A percentile compares a stretch with the other conserved stretches of the same genome.
Conservation (phyloP, 805 yeast genomes). For the Myxozyma kluyveri region DNA sequence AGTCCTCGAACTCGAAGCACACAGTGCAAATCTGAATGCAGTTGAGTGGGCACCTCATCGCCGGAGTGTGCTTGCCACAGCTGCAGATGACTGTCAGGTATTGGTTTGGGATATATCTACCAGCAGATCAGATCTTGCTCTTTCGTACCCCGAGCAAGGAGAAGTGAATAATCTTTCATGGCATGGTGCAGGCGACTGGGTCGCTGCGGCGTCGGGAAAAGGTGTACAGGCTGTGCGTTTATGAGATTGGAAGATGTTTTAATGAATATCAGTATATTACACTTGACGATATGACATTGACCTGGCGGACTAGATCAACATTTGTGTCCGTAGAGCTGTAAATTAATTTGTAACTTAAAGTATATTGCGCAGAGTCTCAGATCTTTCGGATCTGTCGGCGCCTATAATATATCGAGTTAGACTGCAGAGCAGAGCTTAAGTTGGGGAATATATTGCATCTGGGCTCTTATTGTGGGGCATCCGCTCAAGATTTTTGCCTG, state of each 20-base stretch:
- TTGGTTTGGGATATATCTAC: slow-evolving; percentile 55
- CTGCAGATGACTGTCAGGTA: slow-evolving; percentile 62
- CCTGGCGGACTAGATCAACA: too few relatives aligned
- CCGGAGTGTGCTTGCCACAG: slow-evolving; percentile 65
- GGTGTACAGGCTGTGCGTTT: slow-evolving; percentile 58
- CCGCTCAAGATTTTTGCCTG: too few relatives aligned
- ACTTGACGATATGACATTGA: not conserved
- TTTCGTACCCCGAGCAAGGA: slow-evolving; percentile 57
- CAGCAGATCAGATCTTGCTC: slow-evolving; percentile 30
- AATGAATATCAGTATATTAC: not conserved
- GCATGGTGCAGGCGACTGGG: slow-evolving; percentile 73
- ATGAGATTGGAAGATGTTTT: not conserved
- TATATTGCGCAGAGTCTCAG: too few relatives aligned
- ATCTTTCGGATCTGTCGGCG: too few relatives aligned
- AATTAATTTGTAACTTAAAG: too few relatives aligned
- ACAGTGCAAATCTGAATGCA: slow-evolving; percentile 63
- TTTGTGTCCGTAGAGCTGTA: too few relatives aligned
- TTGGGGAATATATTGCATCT: too few relatives aligned
- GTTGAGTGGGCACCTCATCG: slow-evolving; percentile 76
- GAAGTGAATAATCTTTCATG: slow-evolving; percentile 80
- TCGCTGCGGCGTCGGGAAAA: slow-evolving; percentile 69
- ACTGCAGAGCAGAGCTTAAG: too few relatives aligned
- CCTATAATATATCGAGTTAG: too few relatives aligned
- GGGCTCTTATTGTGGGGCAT: too few relatives aligned
- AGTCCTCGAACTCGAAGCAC: slow-evolving; percentile 64